Percentiles rank a stretch among this genome's conserved stretches.
Evolutionary conservation across 305 asterid genomes (phyloP).

Genomic region (Rubia balearica): DNA sequence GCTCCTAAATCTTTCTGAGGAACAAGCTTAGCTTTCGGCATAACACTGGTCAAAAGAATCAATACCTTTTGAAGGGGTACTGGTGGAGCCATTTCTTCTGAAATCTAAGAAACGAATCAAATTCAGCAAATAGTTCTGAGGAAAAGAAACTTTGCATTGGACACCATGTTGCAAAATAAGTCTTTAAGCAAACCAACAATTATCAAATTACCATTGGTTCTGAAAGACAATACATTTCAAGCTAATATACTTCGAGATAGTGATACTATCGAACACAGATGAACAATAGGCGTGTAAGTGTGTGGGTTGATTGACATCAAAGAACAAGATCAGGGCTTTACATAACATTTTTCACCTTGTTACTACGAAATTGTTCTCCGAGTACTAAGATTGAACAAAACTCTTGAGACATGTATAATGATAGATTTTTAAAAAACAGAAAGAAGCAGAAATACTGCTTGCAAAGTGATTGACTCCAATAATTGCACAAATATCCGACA

Average conservation of each 20-base stretch:
- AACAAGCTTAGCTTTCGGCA: conserved; percentile 88
- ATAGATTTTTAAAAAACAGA: neutral
- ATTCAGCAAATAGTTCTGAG: conserved; percentile 18
- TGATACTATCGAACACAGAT: neutral
- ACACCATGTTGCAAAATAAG: neutral
- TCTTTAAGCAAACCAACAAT: neutral
- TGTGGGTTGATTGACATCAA: neutral
- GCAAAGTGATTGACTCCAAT: neutral
- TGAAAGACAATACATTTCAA: neutral
- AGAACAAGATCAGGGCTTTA: neutral
- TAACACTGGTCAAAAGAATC: conserved; percentile 49
- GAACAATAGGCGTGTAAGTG: neutral
- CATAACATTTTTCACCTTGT: neutral
- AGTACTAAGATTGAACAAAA: neutral
- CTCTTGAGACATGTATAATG: neutral
- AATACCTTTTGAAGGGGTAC: conserved; percentile 62
- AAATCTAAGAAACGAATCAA: conserved; percentile 40
- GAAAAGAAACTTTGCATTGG: neutral
- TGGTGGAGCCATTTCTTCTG: conserved; percentile 86
- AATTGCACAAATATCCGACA: neutral
- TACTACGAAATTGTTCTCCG: neutral
- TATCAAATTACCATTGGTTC: neutral
- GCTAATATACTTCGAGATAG: neutral
- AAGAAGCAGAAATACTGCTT: neutral
- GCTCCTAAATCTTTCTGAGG: conserved; percentile 83